Conservation (phyloP, 2,329 filamentous ascomycete genomes). For the Sclerotinia glacialis region DNA sequence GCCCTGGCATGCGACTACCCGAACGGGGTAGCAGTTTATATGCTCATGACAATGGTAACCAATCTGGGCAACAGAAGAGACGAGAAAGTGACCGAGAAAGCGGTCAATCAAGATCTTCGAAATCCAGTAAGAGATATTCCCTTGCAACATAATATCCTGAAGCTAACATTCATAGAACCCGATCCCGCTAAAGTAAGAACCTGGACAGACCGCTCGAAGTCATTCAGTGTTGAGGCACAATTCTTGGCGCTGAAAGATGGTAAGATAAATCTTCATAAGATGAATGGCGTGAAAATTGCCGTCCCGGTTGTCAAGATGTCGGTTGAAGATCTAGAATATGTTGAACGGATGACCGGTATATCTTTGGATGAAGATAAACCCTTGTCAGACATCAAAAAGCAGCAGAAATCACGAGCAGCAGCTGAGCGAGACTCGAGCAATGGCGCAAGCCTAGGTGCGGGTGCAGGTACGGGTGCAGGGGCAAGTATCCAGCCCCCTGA, state of each 20-base stretch:
- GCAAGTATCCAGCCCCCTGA: slow-evolving; percentile 67
- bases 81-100: slow-evolving; percentile 65
- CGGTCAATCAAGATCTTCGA: slow-evolving; percentile 54
- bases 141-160: background rate
- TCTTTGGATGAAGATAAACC: slow-evolving; percentile 92
- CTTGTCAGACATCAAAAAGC: slow-evolving; percentile 71
- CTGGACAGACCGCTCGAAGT: slow-evolving; percentile 93
- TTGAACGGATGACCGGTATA: slow-evolving; percentile 81
- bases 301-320: slow-evolving; percentile 97
- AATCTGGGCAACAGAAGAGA: slow-evolving; percentile 67
- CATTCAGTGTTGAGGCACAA: slow-evolving; percentile 95
- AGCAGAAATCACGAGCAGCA: slow-evolving; percentile 28
- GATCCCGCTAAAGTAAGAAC: slow-evolving; percentile 79
- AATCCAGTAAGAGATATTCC: slow-evolving; percentile 63
- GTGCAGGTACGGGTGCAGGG: slow-evolving; percentile 53
- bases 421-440: slow-evolving; percentile 34
- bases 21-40: slow-evolving; percentile 76
- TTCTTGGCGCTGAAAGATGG: slow-evolving; percentile 92
- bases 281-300: slow-evolving; percentile 97
- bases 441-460: slow-evolving; percentile 58
- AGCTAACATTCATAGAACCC: slow-evolving; percentile 58
- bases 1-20: slow-evolving; percentile 71
- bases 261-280: slow-evolving; percentile 96
- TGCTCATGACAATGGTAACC: slow-evolving; percentile 63
- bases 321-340: slow-evolving; percentile 88